Evolutionary conservation across 2,329 filamentous ascomycete species (phyloP), one percentile per base, ranked within the genome.

Genomic region (Torrubiellomyces zombiae): DNA sequence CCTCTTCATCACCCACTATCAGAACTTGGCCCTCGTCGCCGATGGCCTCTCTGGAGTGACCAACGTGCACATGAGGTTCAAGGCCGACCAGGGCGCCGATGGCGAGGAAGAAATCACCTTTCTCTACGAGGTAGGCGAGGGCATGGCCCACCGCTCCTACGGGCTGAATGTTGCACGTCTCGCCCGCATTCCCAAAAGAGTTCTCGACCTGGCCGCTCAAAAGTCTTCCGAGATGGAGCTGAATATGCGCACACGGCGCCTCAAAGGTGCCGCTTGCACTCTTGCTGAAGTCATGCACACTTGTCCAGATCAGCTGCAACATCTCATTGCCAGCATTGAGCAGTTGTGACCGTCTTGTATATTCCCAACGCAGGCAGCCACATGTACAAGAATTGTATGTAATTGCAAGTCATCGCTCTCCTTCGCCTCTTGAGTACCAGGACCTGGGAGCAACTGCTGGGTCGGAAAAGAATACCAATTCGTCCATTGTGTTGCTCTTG

Each of bases 1-100:
- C 5, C 61, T 98, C 20, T 98, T 98, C 58, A 93, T 98, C 48
- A 98, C 89, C 4, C 89, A 98, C 53, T 98, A 98, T 49, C 89
- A 98, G 53, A 75, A 75, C 35, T 66, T 98, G 1, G 70, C 73
- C 7, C 56, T 58, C 23, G 63, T 92, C 33, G 75, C 74, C 7
- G 65, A 72, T 14, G 71, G 69, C 2, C 77, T 91, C 30, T 48
- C 59, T 6, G 60, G 63, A 3, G 75, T 94, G 38, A 71, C 64
- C 38, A 95, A 95, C 47, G 80, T 94, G 23, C 89, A 98, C 47
- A 95, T 98, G 86, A 70, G 69, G 25, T 98, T 98, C 50, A 71
- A 66, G 4, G 44, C 42, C 2, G 50, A 50, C 7, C 45, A 37
- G 5, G 46, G 43, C 5, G 37, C 35, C 1, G 55, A 57, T 2